Evolutionary conservation across 1,139 yeast species (phyloP), one percentile per base, ranked within the genome.

Genomic region (Candida tropicalis): DNA sequence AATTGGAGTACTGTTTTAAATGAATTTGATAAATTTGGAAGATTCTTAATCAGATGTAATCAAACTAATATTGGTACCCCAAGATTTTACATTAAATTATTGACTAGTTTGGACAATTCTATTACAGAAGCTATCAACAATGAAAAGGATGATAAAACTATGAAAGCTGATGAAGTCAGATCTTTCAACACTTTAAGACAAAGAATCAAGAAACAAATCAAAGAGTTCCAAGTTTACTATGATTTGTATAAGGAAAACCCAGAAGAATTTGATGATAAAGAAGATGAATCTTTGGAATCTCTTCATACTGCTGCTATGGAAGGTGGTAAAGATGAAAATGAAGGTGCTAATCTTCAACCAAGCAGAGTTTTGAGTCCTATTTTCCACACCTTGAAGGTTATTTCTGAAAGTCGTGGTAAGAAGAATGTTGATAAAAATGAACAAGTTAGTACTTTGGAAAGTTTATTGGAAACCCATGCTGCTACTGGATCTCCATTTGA

Each of bases 401-500:
- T 95, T 49, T 73, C 87, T 51, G 99, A 93, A 65, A 77, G 91
- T 40, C 85, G 99, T 69, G 99, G 99, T 74, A 91, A 91, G 74
- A 93, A 89, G 77, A 89, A 88, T 65, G 86, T 90, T 52, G 97
- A 93, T 65, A 82, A 84, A 55, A 69, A 64, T 49, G 96, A 87
- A 63, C 97, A 93, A 66, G 79, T 90, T 52, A 71, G 72, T 51
- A 74, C 76, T 38, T 75, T 93, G 61, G 96, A 87, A 66, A 73
- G 73, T 36, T 75, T 89, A 51, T 66, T 85, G 51, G 73, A 79
- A 35, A 56, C 56, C 25, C 53, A 56, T 39, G 47, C 50, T 29
- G 37, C 51, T 5, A 42, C 54, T 29, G 60, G 58, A 12, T 63
- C 62, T 40, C 75, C 89, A 25, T 93, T 88, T 65, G 96, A 93